Conservation (phyloP, 2,329 filamentous ascomycete genomes). For the Thermothelomyces thermophilus region DNA sequence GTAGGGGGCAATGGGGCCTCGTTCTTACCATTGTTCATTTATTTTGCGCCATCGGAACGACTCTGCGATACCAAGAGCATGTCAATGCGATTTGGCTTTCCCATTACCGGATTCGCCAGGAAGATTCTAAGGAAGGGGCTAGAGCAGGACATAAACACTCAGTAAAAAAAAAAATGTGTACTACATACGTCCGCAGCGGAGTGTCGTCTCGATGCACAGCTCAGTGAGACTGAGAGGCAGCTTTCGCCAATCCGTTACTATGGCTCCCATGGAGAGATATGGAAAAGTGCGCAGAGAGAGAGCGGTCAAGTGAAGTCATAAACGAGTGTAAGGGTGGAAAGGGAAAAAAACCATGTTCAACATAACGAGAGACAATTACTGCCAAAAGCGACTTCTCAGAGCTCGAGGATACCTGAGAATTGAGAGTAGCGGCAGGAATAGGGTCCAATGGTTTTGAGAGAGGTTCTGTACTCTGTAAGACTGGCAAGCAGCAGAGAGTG, state of each 20-base stretch:
- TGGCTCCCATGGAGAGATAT: slow-evolving; percentile 21
- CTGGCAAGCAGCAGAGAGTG: not conserved
- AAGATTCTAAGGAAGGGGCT: no score
- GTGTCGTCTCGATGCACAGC: slow-evolving; percentile 87
- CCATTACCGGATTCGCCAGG: no score
- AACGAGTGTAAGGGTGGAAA: not conserved
- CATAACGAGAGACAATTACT: not conserved
- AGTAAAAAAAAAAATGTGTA: not conserved
- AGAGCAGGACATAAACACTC: not conserved
- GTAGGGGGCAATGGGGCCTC: no score
- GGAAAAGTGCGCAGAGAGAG: no score
- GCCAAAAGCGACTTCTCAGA: no score
- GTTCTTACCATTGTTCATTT: slow-evolving; percentile 71
- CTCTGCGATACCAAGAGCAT: slow-evolving; percentile 34
- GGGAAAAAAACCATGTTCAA: not conserved
- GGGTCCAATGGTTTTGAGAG: not conserved
- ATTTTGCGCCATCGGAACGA: slow-evolving; percentile 93
- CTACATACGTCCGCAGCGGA: slow-evolving; percentile 69
- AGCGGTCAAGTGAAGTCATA: not conserved
- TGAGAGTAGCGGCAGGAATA: not conserved
- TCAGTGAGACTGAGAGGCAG: slow-evolving; percentile 76
- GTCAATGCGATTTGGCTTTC: not conserved
- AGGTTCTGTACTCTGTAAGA: not conserved
- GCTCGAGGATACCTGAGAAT: no score
- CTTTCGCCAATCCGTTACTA: slow-evolving; percentile 75